Percentiles rank a stretch among this genome's conserved stretches.
phyloP scores from a whole-genome alignment of 306 rosid species.

The Carpinus viminea region DNA sequence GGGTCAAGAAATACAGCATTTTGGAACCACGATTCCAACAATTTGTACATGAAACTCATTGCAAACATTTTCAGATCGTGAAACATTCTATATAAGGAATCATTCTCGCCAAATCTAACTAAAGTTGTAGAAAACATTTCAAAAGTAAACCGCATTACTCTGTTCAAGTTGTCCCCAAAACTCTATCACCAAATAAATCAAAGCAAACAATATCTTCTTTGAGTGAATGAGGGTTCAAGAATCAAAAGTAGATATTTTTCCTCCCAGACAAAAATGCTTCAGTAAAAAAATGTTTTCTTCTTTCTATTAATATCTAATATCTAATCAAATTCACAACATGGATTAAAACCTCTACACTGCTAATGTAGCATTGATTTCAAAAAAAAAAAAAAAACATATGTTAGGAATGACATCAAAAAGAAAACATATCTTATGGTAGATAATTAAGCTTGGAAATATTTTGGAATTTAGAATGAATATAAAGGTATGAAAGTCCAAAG shows the following conservation, averaged over 20 bases:
- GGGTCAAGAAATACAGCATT: no score
- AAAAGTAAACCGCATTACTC: slow-evolving; percentile 1
- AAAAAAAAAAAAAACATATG: no score
- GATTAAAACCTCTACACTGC: background rate
- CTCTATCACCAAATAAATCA: slow-evolving; percentile 2
- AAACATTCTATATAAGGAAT: no score
- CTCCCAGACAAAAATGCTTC: background rate
- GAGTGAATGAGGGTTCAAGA: no score
- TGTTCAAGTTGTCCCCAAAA: slow-evolving; percentile 15
- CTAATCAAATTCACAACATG: background rate
- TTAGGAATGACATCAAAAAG: background rate
- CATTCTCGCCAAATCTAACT: background rate
- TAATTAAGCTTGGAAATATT: background rate
- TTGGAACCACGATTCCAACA: no score
- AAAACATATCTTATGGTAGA: background rate
- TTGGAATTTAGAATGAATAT: background rate
- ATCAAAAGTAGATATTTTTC: background rate
- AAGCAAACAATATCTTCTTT: background rate
- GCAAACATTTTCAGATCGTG: no score
- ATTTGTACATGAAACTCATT: no score
- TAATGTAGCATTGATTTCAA: background rate
- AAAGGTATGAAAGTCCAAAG: background rate
- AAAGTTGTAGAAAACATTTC: background rate
- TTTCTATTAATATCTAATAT: background rate
- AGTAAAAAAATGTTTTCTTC: no score